A percentile compares a stretch with the other conserved stretches of the same genome.
phyloP scores from a whole-genome alignment of 345 rosid genomes.

The Rhodamnia rubescens region DNA sequence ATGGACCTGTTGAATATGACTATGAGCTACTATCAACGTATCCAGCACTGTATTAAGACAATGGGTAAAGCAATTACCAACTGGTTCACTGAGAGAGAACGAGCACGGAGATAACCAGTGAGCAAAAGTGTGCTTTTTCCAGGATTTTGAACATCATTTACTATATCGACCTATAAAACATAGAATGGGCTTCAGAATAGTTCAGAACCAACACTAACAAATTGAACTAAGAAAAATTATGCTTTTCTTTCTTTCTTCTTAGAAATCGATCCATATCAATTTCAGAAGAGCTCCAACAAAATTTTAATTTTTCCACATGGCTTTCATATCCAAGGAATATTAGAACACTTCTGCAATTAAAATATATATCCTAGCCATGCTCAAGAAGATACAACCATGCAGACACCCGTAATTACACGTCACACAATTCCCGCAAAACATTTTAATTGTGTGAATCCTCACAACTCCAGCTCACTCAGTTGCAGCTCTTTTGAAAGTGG shows the following conservation, averaged over 20 bases:
- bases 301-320: not conserved
- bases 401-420: not conserved
- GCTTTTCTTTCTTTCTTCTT: not conserved
- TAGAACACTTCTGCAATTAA: not conserved
- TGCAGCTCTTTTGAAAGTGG: not conserved
- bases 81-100: constrained; percentile 65
- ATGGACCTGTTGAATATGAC: constrained; percentile 45
- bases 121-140: constrained; percentile 61
- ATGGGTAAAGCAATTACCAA: constrained; percentile 36
- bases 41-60: not conserved
- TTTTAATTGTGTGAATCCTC: not conserved
- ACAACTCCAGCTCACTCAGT: not conserved
- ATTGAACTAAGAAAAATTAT: not conserved
- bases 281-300: not conserved
- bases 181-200: not conserved
- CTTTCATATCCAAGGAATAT: not conserved
- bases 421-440: not conserved
- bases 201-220: not conserved
- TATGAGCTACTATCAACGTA: not conserved
- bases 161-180: constrained; percentile 39
- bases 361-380: not conserved
- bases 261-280: not conserved
- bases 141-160: constrained; percentile 31
- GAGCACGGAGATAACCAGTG: constrained; percentile 71
- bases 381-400: not conserved